Conservation (phyloP, 176 grass and related monocot genomes). For the Aegilops tauschii region DNA sequence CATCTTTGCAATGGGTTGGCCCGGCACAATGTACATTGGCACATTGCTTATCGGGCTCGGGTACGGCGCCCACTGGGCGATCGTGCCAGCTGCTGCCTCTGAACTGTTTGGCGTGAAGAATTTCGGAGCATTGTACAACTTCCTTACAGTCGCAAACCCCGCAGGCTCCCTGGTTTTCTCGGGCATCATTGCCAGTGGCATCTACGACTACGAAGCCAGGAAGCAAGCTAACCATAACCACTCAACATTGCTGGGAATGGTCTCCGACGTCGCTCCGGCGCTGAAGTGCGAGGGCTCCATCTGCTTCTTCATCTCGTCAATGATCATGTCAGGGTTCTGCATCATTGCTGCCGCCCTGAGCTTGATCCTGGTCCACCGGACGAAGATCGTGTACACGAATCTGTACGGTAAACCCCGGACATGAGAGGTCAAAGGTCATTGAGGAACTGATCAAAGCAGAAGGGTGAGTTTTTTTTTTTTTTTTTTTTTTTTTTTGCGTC, state of each 20-base stretch:
- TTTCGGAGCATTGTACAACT: slow-evolving; percentile 60
- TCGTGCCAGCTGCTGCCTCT: slow-evolving; percentile 54
- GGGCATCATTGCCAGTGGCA: slow-evolving; percentile 83
- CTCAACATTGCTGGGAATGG: slow-evolving; percentile 27
- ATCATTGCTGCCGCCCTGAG: slow-evolving; percentile 60
- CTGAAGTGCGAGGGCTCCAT: slow-evolving; percentile 68
- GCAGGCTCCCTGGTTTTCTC: slow-evolving; percentile 90
- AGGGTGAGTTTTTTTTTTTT: neutral
- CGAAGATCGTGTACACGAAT: slow-evolving; percentile 69
- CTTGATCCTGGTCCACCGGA: slow-evolving; percentile 64
- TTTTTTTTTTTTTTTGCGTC: neutral
- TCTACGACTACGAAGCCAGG: slow-evolving; percentile 79
- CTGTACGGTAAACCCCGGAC: slow-evolving; percentile 48
- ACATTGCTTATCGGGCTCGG: slow-evolving; percentile 53
- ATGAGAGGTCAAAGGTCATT: neutral
- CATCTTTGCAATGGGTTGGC: slow-evolving; percentile 75
- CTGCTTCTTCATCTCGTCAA: slow-evolving; percentile 84
- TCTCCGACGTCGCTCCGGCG: slow-evolving; percentile 22
- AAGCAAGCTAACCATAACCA: slow-evolving; percentile 59
- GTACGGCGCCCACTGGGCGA: slow-evolving; percentile 63
- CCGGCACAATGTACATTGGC: slow-evolving; percentile 52
- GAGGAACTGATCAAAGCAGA: neutral
- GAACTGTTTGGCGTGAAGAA: slow-evolving; percentile 76
- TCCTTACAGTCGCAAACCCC: slow-evolving; percentile 67
- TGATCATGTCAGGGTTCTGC: slow-evolving; percentile 89